Conservation (phyloP, 2,329 filamentous ascomycete genomes). For the Teratosphaeriaceae sp. region DNA sequence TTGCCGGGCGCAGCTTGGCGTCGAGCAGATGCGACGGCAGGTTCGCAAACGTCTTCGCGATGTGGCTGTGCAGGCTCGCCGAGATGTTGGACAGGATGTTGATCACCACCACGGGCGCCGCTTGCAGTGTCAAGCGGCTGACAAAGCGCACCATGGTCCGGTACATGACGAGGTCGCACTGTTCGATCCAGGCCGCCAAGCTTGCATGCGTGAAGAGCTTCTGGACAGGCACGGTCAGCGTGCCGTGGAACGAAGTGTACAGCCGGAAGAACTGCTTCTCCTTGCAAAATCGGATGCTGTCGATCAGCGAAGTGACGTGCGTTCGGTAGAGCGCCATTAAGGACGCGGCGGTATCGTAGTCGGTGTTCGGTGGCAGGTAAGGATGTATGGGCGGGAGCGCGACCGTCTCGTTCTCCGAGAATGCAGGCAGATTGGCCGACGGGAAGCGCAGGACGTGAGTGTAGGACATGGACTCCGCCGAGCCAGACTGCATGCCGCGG, state of each 20-base stretch:
- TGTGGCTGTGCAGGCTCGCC: constrained; percentile 70
- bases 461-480: constrained; percentile 46
- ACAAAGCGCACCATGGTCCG: constrained; percentile 95
- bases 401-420: constrained; percentile 62
- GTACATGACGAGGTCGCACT: constrained; percentile 93
- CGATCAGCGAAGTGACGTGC: constrained; percentile 90
- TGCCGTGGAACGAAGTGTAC: constrained; percentile 92
- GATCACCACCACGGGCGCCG: constrained; percentile 80
- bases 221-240: constrained; percentile 91
- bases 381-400: constrained; percentile 77
- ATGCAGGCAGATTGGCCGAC: constrained; percentile 48
- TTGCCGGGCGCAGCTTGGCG: constrained; percentile 81
- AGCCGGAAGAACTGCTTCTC: constrained; percentile 95
- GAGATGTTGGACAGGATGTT: constrained; percentile 85
- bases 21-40: constrained; percentile 79
- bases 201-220: constrained; percentile 78
- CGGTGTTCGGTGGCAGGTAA: constrained; percentile 74
- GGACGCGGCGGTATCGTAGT: constrained; percentile 78
- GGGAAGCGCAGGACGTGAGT: constrained; percentile 59
- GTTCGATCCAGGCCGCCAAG: constrained; percentile 86
- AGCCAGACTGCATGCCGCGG: constrained; percentile 33
- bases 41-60: constrained; percentile 75
- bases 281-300: constrained; percentile 92
- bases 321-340: constrained; percentile 84
- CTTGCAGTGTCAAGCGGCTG: constrained; percentile 80